These are phyloP conservation scores for Aspergillus brunneoviolaceus DNA, from an alignment of 2,329 filamentous ascomycete species.

Conservation along the genomic window DNA sequence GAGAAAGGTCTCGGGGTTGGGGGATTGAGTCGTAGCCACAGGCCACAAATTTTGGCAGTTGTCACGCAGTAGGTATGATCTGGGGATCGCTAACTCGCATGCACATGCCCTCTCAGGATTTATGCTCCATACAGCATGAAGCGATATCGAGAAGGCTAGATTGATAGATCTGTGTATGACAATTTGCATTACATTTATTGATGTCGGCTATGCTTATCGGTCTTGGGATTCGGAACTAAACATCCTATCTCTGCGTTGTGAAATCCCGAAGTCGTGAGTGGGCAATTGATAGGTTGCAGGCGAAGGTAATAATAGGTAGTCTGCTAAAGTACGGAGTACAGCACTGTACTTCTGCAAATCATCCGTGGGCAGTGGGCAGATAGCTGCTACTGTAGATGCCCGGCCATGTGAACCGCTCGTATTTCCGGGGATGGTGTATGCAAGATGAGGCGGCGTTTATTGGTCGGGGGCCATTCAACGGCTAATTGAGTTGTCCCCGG, in stretches of 20 bases:
- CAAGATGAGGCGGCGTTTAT: slow-evolving; percentile 12
- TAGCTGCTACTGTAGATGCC: neutral
- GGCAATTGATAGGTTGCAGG: neutral
- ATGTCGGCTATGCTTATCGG: slow-evolving; percentile 17
- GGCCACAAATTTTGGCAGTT: neutral
- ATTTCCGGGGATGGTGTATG: slow-evolving; percentile 15
- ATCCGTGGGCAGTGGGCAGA: neutral
- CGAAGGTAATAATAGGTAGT: neutral
- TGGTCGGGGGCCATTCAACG: slow-evolving; percentile 18
- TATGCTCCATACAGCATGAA: neutral
- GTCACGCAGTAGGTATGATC: neutral
- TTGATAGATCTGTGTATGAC: slow-evolving; percentile 23
- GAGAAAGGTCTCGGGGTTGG: neutral
- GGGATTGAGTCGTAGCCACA: neutral
- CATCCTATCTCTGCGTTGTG: slow-evolving; percentile 1
- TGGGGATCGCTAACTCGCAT: neutral
- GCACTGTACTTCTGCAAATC: neutral
- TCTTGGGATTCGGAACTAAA: slow-evolving; percentile 6
- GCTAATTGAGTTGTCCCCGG: neutral
- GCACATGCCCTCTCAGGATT: neutral
- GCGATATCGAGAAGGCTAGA: slow-evolving; percentile 9
- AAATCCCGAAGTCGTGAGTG: neutral
- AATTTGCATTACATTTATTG: slow-evolving; percentile 20
- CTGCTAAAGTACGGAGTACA: too few relatives aligned
- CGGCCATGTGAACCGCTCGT: slow-evolving; percentile 6